Conservation (phyloP, 805 yeast species). For the Yarrowia keelungensis region DNA sequence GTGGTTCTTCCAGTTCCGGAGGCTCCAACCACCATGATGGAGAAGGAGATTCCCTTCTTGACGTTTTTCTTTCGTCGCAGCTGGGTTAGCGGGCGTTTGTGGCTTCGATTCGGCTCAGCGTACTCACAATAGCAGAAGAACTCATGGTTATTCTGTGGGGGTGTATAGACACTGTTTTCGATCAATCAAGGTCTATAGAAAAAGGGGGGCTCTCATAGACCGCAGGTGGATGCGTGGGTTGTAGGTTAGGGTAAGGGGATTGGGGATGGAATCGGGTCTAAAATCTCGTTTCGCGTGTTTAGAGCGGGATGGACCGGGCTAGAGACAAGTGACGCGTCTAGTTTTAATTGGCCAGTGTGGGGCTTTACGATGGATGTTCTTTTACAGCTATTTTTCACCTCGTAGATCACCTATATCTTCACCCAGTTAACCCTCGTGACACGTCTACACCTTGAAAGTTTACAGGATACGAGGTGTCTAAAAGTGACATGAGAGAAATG, state of each 20-base stretch:
- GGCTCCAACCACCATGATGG: slow-evolving; percentile 73
- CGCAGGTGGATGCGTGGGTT: background rate
- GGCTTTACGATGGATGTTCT: too few relatives aligned
- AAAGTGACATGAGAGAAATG: too few relatives aligned
- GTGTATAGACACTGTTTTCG: background rate
- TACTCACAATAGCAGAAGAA: slow-evolving; percentile 35
- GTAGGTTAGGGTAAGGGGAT: slow-evolving; percentile 8
- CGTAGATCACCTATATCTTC: too few relatives aligned
- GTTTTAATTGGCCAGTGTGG: too few relatives aligned
- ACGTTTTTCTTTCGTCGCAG: slow-evolving; percentile 65
- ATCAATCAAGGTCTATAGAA: background rate
- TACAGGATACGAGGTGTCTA: too few relatives aligned
- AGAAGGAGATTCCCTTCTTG: slow-evolving; percentile 68
- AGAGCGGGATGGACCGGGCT: background rate
- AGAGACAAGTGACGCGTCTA: background rate
- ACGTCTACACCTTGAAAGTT: background rate
- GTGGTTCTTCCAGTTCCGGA: slow-evolving; percentile 78
- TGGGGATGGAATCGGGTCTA: background rate
- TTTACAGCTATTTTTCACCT: too few relatives aligned
- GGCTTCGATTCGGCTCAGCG: background rate
- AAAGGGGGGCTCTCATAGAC: slow-evolving; percentile 16
- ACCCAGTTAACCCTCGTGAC: slow-evolving; percentile 10
- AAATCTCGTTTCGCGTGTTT: background rate
- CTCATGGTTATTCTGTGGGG: slow-evolving; percentile 17
- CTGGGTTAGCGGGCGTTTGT: slow-evolving; percentile 10